Evolutionary conservation across 202 grass and related monocot genomes (phyloP), one percentile per base, ranked within the genome.

Genomic region (Miscanthus sacchariflorus): DNA sequence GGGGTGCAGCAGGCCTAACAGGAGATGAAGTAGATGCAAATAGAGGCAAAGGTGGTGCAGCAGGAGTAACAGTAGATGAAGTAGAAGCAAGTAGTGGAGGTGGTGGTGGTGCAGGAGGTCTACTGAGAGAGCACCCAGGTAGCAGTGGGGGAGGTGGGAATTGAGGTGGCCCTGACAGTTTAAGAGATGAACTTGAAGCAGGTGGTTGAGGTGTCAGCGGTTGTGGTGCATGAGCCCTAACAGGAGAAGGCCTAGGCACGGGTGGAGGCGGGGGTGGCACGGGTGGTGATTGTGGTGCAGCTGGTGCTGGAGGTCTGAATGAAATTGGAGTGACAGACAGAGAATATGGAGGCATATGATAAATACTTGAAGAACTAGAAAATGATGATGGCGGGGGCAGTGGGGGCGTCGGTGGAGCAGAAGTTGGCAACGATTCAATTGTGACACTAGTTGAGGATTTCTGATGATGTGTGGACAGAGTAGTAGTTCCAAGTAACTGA

Each of bases 11-110:
- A 64, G 73, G 72, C 85, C 44, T 63, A 63, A 67, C 2, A 69
- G 68, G 12, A 61, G 23, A 82, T 30, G 85, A 79, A 54, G 63
- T 64, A 76, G 82, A 89, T 85, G 86, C 49, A 81, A 70, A 67
- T 76, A 74, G 82, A 78, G 86, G 77, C 35, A 73, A 50, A 59
- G 48, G 39, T 44, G 68, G 64, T 24, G 61, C 58, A 74, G 46
- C 72, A 86, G 78, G 82, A 86, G 12, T 81, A 85, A 63, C 2
- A 7, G 36, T 24, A 74, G 67, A 78, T 71, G 85, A 87, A 68
- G 72, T 68, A 74, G 92, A 89, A 90, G 86, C 48, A 72, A 61
- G 24, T 71, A 73, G 72, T 68, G 85, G 84, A 12, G 72, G 89
- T 25, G 67, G 58, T 63, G 58, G 84, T 24, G 91, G 79, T 90